Evolutionary conservation across 225 moss, liverwort and hornwort genomes (phyloP), one percentile per base, ranked within the genome.

Genomic region (Polytrichum commune): DNA sequence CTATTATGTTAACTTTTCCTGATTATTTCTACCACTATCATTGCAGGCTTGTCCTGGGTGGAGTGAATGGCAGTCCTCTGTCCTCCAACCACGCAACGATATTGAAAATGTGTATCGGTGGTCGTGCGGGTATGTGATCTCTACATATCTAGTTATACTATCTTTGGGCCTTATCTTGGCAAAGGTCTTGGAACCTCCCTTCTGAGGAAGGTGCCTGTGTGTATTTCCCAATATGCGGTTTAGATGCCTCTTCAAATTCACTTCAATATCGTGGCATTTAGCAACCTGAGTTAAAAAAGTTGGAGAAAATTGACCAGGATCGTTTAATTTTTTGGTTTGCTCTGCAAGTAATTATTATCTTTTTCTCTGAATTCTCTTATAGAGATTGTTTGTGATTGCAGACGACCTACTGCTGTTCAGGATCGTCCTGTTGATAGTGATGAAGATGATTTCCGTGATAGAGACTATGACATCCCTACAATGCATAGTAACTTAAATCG

Each of bases 401-500:
- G 98, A 76, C 98, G 98, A 55, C 95, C 98, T 78, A 86, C 92
- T 61, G 80, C 87, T 78, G 85, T 87, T 22, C 97, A 85, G 83
- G 95, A 93, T 56, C 92, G 97, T 58, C 90, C 84, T 74, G 86
- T 80, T 64, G 90, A 95, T 29, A 93, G 90, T 72, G 95, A 98
- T 29, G 97, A 91, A 33, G 95, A 91, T 77, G 95, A 95, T 65
- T 91, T 91, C 79, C 92, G 89, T 69, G 90, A 91, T 54, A 83
- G 93, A 73, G 98, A 98, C 76, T 98, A 90, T 76, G 98, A 98
- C 74, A 98, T 98, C 68, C 91, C 95, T 24, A 89, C 91, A 16
- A 93, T 98, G 95, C 88, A 94, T 63, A 92, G 69, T 67, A 98
- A 89, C 75, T 80, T 98, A 38, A 93, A 95, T 18, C 90, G 95